Base-by-base conservation (phyloP, 176 grass and related monocot genomes). In the Rhipidocladum racemiflorum region DNA sequence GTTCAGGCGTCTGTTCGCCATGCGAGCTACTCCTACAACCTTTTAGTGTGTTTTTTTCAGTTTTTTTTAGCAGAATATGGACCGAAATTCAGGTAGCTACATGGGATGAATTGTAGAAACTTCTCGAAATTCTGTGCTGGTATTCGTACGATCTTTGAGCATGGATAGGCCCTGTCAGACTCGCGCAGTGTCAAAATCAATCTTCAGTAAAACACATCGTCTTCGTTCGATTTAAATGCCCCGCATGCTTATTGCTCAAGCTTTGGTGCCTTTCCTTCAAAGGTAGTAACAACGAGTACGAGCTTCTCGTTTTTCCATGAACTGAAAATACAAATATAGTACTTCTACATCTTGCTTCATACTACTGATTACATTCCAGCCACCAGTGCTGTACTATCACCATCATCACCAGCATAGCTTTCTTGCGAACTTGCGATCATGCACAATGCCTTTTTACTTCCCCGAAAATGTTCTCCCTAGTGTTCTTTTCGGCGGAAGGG, bases 401-500 rank as follows among this genome's bases (percentile, higher is more conserved):
- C 63, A 64, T 85, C 82, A 89, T 85, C 82, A 69, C 71, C 36
- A 9, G 64, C 32, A 23, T 81, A 54, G 34, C 70, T 70, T 89
- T 79, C 55, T 69, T 80, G 82, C 65, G 17, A 49, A 57, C 81
- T 77, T 24, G 79, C 67, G 40, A 86, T 82, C 39, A 86, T 86
- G 88, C 69, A 40, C 78, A 3, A 3, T 14, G 53, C 39, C 74
- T 74, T 86, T 90, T 83, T 83, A 49, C 49, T 76, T 86, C 67
- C 83, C 88, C 67, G 44, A 86, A 78, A 53, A 61, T 53, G 46
- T 70, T 76, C 50, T 23, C 27, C 70, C 6, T 6, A 72, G 2
- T 48, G 16, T 43, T 72, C 16, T 20, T 72, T 68, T 68, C 48
- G 65, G 32, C 46, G 29, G 18, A 50, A 30, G 25, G 25, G 61